Evolutionary conservation across 176 grass and related monocot genomes (phyloP), one percentile per base, ranked within the genome.

Genomic region (Coix lacrymajobi): DNA sequence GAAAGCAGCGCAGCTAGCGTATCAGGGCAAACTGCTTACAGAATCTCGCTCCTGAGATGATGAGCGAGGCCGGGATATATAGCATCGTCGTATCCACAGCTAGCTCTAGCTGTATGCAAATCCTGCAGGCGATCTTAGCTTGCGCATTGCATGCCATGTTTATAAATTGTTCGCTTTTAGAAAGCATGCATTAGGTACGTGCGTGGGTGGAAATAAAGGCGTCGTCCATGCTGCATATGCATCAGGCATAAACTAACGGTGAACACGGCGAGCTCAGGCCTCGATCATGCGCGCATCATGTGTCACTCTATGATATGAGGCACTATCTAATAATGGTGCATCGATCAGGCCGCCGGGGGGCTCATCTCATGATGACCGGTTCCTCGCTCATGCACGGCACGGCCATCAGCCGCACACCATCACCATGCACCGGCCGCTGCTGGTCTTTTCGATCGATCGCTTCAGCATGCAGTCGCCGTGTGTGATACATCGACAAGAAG

Each of bases 111-210:
- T 81, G 79, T 77, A 69, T 43, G 40, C 72, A 77, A 82, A 82
- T 87, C 85, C n/a, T 77, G 31, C 49, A 77, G 72, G 66, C 76
- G 79, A 87, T 82, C 73, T 87, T n/a, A n/a, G n/a, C n/a, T n/a
- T n/a, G n/a, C n/a, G n/a, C n/a, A n/a, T 87, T 25, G 37, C 46
- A 46, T 81, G 61, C 37, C 64, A 20, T 70, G 40, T 60, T 71
- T n/a, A n/a, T n/a, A n/a, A n/a, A n/a, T 71, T 75, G 78, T 48
- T 74, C 66, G 28, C 39, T 82, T 69, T 82, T 46, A 41, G 51
- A 82, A 39, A n/a, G n/a, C n/a, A n/a, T n/a, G 72, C 79, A 77
- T 77, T 87, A 62, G 79, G 79, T 86, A n/a, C n/a, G n/a, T n/a
- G n/a, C n/a, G n/a, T n/a, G n/a, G 72, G 46, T 51, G 17, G 48